Evolutionary conservation across 2,329 filamentous ascomycete genomes (phyloP).

Genomic region (Chaetomium globosum): DNA sequence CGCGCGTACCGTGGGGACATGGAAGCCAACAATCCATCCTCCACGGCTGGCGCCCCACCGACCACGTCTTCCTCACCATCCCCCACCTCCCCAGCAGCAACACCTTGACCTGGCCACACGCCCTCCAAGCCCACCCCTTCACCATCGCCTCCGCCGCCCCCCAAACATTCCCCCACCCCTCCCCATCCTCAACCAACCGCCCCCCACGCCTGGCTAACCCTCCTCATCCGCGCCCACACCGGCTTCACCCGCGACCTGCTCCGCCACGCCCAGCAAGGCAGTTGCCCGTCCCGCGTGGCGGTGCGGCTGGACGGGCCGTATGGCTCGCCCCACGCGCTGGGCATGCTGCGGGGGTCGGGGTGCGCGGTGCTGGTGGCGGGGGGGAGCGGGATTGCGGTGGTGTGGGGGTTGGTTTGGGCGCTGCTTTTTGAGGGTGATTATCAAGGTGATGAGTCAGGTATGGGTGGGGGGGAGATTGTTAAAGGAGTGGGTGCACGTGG

Average conservation of each 20-base stretch:
- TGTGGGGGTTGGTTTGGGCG: constrained; percentile 62
- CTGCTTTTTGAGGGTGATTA: constrained; percentile 41
- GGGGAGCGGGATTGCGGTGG: constrained; percentile 66
- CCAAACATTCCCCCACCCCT: too few relatives aligned
- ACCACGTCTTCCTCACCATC: constrained; percentile 66
- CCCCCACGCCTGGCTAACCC: constrained; percentile 53
- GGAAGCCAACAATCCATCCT: constrained; percentile 24
- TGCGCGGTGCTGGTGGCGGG: constrained; percentile 61
- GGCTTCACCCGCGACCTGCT: constrained; percentile 63
- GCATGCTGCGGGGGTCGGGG: constrained; percentile 53
- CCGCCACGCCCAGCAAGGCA: constrained; percentile 48
- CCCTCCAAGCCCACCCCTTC: constrained; percentile 66
- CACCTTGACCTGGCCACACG: constrained; percentile 44
- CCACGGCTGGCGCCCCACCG: constrained; percentile 61
- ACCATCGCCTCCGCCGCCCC: constrained; percentile 62
- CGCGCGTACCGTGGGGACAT: too few relatives aligned
- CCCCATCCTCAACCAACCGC: not conserved
- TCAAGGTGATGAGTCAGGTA: not conserved
- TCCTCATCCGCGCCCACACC: constrained; percentile 62
- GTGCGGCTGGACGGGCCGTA: constrained; percentile 67
- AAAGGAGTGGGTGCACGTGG: not conserved
- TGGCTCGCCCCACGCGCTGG: constrained; percentile 58
- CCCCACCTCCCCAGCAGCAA: constrained; percentile 52
- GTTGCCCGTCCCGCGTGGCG: constrained; percentile 32
- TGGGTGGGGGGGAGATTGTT: not conserved